phyloP scores from a whole-genome alignment of 371 early-diverging fungal species.

The Mucor velutinosus region DNA sequence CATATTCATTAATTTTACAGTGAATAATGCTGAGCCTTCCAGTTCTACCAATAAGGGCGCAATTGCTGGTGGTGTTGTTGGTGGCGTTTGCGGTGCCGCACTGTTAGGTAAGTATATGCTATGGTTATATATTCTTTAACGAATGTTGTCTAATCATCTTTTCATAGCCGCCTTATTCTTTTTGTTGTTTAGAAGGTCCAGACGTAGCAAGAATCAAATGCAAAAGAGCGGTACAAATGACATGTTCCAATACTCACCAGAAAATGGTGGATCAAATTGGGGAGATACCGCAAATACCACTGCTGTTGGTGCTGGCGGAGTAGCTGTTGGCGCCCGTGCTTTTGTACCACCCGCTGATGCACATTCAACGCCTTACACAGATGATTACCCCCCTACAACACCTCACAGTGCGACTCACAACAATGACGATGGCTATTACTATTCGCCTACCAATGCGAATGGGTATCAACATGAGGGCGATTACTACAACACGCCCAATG shows the following conservation, averaged over 20 bases:
- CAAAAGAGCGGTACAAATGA: not conserved
- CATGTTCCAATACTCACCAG: conserved; percentile 5
- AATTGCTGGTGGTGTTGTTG: conserved; percentile 17
- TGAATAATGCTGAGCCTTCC: not conserved
- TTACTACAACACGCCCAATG: not conserved
- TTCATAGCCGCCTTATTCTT: conserved; percentile 3
- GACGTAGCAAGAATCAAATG: conserved; percentile 1
- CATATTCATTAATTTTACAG: not conserved
- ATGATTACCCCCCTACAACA: not conserved
- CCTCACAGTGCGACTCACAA: not conserved
- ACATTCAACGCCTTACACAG: not conserved
- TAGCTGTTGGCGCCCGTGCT: conserved; percentile 1
- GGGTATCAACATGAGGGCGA: not conserved
- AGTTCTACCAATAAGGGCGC: conserved; percentile 9
- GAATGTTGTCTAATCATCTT: not conserved
- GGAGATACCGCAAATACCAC: not conserved
- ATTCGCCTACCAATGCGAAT: not conserved
- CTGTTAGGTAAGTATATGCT: conserved; percentile 4
- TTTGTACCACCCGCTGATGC: conserved; percentile 11
- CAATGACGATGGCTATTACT: not conserved
- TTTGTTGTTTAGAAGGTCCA: conserved; percentile 7
- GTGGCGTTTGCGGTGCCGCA: conserved; percentile 15
- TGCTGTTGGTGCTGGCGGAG: not conserved
- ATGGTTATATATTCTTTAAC: not conserved
- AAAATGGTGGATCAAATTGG: not conserved